Percentiles rank a stretch among this genome's conserved stretches.
phyloP scores from a whole-genome alignment of 176 grass and related monocot genomes.

The Elymus sibiricus region DNA sequence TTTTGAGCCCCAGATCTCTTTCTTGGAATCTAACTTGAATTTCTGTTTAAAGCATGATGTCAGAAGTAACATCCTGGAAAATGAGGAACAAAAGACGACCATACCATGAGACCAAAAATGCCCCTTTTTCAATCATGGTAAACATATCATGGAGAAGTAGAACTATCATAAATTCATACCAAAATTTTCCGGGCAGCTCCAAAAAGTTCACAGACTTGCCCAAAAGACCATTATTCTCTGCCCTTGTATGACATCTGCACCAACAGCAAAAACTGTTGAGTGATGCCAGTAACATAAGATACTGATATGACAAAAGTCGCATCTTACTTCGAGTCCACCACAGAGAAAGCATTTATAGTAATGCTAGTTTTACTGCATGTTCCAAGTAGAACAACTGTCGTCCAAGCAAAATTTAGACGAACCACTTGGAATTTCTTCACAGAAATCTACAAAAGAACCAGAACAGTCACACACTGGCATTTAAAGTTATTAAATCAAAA shows the following conservation, averaged over 20 bases:
- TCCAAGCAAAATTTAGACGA: constrained; percentile 53
- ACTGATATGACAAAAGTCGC: constrained; percentile 16
- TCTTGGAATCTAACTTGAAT: constrained; percentile 61
- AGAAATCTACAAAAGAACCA: constrained; percentile 53
- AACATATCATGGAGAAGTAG: neutral
- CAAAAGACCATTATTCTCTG: constrained; percentile 37
- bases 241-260: constrained; percentile 47
- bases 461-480: constrained; percentile 9
- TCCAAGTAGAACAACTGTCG: constrained; percentile 46
- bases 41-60: constrained; percentile 82
- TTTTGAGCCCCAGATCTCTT: constrained; percentile 81
- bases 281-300: neutral
- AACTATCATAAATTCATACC: constrained; percentile 47
- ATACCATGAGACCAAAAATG: neutral
- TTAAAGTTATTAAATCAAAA: neutral
- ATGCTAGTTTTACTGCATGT: constrained; percentile 79
- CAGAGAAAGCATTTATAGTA: constrained; percentile 60
- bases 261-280: constrained; percentile 26
- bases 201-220: constrained; percentile 67
- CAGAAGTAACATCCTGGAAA: constrained; percentile 70
- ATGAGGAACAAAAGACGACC: constrained; percentile 29
- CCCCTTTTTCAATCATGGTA: neutral
- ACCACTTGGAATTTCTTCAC: constrained; percentile 58
- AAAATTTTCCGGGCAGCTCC: constrained; percentile 70
- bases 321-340: constrained; percentile 63